Percentiles rank a stretch among this genome's conserved stretches.
These are phyloP conservation scores for Colletotrichum liriopes DNA, from an alignment of 2,329 filamentous ascomycete genomes.

Conservation along the genomic window DNA sequence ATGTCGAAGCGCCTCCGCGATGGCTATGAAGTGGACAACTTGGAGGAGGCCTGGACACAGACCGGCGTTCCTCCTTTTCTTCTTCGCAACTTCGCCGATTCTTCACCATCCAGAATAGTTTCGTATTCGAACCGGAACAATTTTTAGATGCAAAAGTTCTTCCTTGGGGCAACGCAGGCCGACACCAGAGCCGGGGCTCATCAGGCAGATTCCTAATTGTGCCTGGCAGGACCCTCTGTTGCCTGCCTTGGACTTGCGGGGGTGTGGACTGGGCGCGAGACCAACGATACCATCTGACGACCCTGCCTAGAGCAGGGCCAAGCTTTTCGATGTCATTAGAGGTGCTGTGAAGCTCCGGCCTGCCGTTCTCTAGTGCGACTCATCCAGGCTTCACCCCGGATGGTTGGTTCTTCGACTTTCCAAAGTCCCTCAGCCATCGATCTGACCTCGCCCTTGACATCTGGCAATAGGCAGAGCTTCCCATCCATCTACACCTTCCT, in stretches of 20 bases:
- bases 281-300: constrained; percentile 21
- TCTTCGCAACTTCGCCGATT: constrained; percentile 10
- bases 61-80: background rate
- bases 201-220: constrained; percentile 28
- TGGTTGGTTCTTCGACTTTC: constrained; percentile 22
- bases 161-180: constrained; percentile 8
- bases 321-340: constrained; percentile 9
- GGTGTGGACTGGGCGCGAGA: constrained; percentile 25
- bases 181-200: constrained; percentile 22
- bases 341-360: constrained; percentile 10
- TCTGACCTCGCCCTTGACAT: constrained; percentile 14
- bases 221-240: constrained; percentile 17
- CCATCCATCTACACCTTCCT: background rate
- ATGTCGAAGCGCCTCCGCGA: background rate
- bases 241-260: constrained; percentile 34
- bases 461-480: constrained; percentile 3
- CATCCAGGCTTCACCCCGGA: constrained; percentile 14
- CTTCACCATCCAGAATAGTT: background rate
- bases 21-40: background rate
- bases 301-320: constrained; percentile 30
- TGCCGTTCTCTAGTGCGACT: background rate
- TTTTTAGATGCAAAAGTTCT: constrained; percentile 37
- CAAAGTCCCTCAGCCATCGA: constrained; percentile 37
- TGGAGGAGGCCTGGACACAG: constrained; percentile 4
- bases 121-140: constrained; percentile 12